These are phyloP conservation scores for Jaltomata sinuosa DNA, from an alignment of 257 asterid species.

Conservation along the genomic window DNA sequence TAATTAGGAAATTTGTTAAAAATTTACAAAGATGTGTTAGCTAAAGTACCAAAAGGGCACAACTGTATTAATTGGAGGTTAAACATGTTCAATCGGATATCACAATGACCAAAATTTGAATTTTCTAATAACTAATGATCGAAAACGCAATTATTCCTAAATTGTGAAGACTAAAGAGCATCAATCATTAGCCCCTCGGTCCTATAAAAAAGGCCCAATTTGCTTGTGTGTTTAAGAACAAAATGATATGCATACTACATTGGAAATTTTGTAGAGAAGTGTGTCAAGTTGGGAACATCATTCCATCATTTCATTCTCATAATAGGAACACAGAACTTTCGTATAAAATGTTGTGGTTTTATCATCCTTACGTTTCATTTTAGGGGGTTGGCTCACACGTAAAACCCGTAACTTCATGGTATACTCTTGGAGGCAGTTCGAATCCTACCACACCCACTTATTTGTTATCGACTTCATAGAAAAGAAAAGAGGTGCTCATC, in stretches of 20 bases:
- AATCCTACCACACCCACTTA: no score
- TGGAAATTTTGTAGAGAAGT: background rate
- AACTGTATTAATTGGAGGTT: background rate
- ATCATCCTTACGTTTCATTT: background rate
- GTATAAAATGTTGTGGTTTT: background rate
- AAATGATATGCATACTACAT: background rate
- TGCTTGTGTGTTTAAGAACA: background rate
- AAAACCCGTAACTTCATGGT: background rate
- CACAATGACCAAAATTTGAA: background rate
- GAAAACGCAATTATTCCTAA: background rate
- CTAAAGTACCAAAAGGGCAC: background rate
- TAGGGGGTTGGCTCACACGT: background rate
- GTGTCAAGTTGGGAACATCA: background rate
- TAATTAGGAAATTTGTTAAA: background rate
- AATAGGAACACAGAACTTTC: background rate
- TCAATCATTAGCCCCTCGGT: background rate
- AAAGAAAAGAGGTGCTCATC: background rate
- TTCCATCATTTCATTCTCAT: background rate
- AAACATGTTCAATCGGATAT: background rate
- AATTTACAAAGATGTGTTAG: background rate
- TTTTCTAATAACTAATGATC: no score
- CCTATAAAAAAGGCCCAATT: background rate
- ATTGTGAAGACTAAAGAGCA: no score
- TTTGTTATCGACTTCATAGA: no score
- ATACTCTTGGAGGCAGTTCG: background rate